These are phyloP conservation scores for Myriangium duriaei DNA, from an alignment of 2,329 filamentous ascomycete species.

Conservation along the genomic window DNA sequence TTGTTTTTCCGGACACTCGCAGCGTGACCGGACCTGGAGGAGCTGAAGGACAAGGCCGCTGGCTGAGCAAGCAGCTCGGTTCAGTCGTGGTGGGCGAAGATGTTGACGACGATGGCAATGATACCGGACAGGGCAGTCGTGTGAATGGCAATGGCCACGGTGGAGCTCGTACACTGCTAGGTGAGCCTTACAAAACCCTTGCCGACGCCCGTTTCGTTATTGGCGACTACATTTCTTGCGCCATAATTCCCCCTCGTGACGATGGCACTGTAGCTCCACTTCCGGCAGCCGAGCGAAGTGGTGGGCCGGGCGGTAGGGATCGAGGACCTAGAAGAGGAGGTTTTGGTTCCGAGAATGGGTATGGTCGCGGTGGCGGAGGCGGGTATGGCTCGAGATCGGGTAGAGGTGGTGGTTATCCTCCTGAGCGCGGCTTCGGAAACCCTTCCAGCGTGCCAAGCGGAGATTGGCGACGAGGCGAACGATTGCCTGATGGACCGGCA, in stretches of 20 bases:
- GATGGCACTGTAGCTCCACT: conserved; percentile 61
- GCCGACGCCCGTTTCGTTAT: conserved; percentile 70
- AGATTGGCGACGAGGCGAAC: conserved; percentile 29
- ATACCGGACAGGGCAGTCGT: conserved; percentile 22
- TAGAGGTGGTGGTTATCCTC: conserved; percentile 14
- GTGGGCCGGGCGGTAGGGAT: conserved; percentile 30
- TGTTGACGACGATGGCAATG: conserved; percentile 21
- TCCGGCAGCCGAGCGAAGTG: conserved; percentile 35
- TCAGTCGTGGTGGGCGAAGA: conserved; percentile 57
- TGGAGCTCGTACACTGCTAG: conserved; percentile 31
- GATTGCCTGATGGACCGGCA: conserved; percentile 19
- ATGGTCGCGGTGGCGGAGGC: conserved; percentile 13
- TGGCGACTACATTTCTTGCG: conserved; percentile 77
- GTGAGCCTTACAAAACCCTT: conserved; percentile 60
- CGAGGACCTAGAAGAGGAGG: conserved; percentile 19
- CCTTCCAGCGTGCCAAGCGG: conserved; percentile 19
- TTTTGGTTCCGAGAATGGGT: conserved; percentile 23
- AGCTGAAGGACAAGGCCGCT: conserved; percentile 41
- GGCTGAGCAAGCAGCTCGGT: conserved; percentile 68
- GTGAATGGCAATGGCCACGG: conserved; percentile 22
- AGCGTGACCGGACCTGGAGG: conserved; percentile 28
- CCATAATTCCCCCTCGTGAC: conserved; percentile 60
- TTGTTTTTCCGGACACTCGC: conserved; percentile 68
- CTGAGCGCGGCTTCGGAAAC: conserved; percentile 17
- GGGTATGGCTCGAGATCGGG: conserved; percentile 16